phyloP scores from a whole-genome alignment of 2,329 filamentous ascomycete species.

The Eutypella sp. region DNA sequence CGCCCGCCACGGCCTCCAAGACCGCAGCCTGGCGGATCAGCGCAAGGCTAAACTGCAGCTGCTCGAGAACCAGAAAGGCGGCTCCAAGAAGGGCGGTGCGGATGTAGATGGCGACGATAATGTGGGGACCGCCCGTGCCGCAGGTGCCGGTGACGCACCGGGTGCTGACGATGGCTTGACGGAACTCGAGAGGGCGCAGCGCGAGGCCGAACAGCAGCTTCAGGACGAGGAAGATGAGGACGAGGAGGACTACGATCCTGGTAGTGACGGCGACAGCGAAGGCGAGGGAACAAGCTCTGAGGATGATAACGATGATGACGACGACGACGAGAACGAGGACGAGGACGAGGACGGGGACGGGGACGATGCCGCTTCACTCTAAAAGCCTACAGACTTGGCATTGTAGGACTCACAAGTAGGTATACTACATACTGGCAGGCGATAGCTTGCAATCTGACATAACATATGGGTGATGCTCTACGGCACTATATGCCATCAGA shows the following conservation, averaged over 20 bases:
- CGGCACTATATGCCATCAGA: too few species aligned
- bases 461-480: too few species aligned
- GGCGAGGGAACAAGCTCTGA: conserved; percentile 48
- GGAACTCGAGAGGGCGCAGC: conserved; percentile 45
- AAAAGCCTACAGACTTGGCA: too few species aligned
- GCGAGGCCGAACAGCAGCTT: conserved; percentile 47
- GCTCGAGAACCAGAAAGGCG: conserved; percentile 50
- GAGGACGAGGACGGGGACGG: conserved; percentile 36
- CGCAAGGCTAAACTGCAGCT: conserved; percentile 60
- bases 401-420: too few species aligned
- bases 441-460: too few species aligned
- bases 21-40: conserved; percentile 64
- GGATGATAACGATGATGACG: conserved; percentile 49
- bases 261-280: conserved; percentile 54
- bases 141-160: conserved; percentile 53
- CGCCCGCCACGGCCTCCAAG: conserved; percentile 55
- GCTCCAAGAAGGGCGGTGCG: conserved; percentile 40
- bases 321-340: conserved; percentile 37
- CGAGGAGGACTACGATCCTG: conserved; percentile 63
- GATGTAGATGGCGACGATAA: conserved; percentile 32
- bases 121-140: conserved; percentile 38
- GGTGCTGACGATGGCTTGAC: conserved; percentile 38
- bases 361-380: too few species aligned
- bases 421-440: too few species aligned
- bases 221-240: conserved; percentile 60